phyloP scores from a whole-genome alignment of 2,329 filamentous ascomycete genomes.

The Phaeosphaeria sp. region DNA sequence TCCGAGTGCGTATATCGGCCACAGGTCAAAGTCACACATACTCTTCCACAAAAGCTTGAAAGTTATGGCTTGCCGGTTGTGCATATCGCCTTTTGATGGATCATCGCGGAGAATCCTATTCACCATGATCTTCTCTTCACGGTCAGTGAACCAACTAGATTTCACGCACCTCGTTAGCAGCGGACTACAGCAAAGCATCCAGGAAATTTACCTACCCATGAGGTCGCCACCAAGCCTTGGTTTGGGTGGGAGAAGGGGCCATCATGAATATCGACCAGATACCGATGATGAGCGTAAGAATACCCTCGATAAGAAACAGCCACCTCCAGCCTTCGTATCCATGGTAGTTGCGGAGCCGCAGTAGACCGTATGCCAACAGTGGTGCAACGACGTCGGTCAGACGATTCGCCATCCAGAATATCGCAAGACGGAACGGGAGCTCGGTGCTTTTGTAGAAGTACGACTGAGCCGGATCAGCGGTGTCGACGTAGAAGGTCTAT shows the following conservation, averaged over 20 bases:
- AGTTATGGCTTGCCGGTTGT: constrained; percentile 33
- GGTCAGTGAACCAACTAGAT: constrained; percentile 67
- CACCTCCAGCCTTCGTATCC: constrained; percentile 52
- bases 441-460: constrained; percentile 71
- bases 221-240: constrained; percentile 38
- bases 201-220: neutral
- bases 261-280: constrained; percentile 35
- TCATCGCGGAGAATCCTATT: constrained; percentile 68
- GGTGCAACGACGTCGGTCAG: constrained; percentile 42
- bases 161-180: neutral
- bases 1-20: constrained; percentile 31
- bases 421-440: constrained; percentile 49
- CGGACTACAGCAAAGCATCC: too few species aligned
- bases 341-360: constrained; percentile 49
- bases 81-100: constrained; percentile 52
- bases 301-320: constrained; percentile 56
- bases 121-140: constrained; percentile 71
- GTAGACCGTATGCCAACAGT: constrained; percentile 46
- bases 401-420: constrained; percentile 50
- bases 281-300: constrained; percentile 28
- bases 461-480: constrained; percentile 26
- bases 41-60: constrained; percentile 24
- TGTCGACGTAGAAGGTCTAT: neutral
- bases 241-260: constrained; percentile 63
- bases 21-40: constrained; percentile 31